A percentile compares a stretch with the other conserved stretches of the same genome.
phyloP scores from a whole-genome alignment of 2,329 filamentous ascomycete species.

The Aulographum hederae region DNA sequence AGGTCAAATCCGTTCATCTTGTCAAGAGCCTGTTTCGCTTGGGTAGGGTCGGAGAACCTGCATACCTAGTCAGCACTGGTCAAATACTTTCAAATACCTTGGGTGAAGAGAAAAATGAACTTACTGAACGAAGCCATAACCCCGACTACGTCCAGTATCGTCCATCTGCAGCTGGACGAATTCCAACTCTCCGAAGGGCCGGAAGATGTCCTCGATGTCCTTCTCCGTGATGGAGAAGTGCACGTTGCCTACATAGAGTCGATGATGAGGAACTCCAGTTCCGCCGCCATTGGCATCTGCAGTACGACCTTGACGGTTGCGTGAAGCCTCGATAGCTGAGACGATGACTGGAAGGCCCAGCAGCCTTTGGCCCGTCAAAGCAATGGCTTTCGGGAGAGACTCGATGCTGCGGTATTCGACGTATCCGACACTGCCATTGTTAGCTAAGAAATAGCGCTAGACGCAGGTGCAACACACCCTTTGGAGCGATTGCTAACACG shows the following conservation, averaged over 20 bases:
- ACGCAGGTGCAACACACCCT: slow-evolving; percentile 48
- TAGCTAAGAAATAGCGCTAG: slow-evolving; percentile 15
- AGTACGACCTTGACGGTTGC: slow-evolving; percentile 89
- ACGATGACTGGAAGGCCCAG: slow-evolving; percentile 97
- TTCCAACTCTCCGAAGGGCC: slow-evolving; percentile 92
- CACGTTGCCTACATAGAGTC: slow-evolving; percentile 96
- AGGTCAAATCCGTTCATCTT: slow-evolving; percentile 99
- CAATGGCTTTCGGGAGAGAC: slow-evolving; percentile 79
- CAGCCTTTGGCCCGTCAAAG: slow-evolving; percentile 97
- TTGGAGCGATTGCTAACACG: slow-evolving; percentile 92
- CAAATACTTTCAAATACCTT: slow-evolving; percentile 5
- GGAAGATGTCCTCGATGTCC: slow-evolving; percentile 90
- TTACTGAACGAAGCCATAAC: slow-evolving; percentile 97
- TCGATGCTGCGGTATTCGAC: slow-evolving; percentile 98
- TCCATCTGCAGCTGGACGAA: slow-evolving; percentile 97
- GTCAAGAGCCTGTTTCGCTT: slow-evolving; percentile 86
- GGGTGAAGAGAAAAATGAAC: slow-evolving; percentile 20
- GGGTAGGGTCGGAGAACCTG: slow-evolving; percentile 75
- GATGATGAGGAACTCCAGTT: slow-evolving; percentile 86
- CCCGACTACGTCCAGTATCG: slow-evolving; percentile 73
- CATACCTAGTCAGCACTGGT: no score
- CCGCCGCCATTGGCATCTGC: slow-evolving; percentile 48
- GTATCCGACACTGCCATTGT: slow-evolving; percentile 66
- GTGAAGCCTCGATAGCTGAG: slow-evolving; percentile 95
- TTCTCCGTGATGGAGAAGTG: slow-evolving; percentile 98